Conservation (phyloP, 768 basidiomycete genomes). For the Neoboletus brunneissimus region DNA sequence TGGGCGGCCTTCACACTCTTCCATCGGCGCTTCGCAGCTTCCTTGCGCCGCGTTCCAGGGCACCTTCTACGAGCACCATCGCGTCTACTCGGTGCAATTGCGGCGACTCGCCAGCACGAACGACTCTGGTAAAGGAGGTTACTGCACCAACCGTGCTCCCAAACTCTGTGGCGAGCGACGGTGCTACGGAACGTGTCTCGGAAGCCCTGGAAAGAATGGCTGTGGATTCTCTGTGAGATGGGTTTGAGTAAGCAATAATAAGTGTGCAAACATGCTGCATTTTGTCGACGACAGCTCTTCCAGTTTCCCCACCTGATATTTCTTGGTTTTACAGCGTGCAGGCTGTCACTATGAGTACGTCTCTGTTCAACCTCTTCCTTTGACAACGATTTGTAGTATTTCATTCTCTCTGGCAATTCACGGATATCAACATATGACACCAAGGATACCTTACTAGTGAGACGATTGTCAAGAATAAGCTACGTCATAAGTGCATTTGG, state of each 20-base stretch:
- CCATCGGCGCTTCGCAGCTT: slow-evolving; percentile 9
- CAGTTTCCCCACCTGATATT: not conserved
- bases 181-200: slow-evolving; percentile 11
- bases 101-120: not conserved
- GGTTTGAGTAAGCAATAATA: not conserved
- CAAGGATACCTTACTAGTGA: not conserved
- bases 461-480: not conserved
- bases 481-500: not conserved
- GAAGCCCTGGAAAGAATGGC: slow-evolving; percentile 27
- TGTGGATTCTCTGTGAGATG: slow-evolving; percentile 12
- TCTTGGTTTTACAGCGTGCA: not conserved
- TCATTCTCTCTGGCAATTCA: slow-evolving; percentile 3
- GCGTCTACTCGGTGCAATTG: slow-evolving; percentile 5
- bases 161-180: not conserved
- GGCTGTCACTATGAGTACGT: not conserved
- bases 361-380: not conserved
- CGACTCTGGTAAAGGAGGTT: not conserved
- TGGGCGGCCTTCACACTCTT: not conserved
- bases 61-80: slow-evolving; percentile 24
- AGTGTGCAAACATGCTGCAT: not conserved
- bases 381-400: not conserved
- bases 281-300: not conserved
- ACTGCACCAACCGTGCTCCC: not conserved
- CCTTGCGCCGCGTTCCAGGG: slow-evolving; percentile 16
- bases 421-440: not conserved